Percentiles rank a stretch among this genome's conserved stretches.
Conservation (phyloP, 148 eudicot genomes). For the Polygonum maritimum region DNA sequence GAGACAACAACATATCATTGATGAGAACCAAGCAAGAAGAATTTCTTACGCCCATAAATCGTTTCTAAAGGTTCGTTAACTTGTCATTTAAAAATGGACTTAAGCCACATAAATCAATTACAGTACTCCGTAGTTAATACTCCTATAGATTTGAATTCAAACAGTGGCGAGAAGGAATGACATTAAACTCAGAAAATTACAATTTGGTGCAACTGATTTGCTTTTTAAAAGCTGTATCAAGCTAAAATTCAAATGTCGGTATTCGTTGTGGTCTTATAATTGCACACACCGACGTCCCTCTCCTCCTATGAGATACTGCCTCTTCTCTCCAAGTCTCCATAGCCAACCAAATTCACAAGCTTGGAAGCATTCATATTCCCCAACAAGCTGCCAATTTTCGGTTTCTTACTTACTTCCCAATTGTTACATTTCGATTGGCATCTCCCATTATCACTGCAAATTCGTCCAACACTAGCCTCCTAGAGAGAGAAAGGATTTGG, state of each 20-base stretch:
- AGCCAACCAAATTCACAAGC: not conserved
- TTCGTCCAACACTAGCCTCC: not conserved
- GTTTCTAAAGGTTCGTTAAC: too few relatives aligned
- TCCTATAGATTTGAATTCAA: too few relatives aligned
- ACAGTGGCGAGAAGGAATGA: too few relatives aligned
- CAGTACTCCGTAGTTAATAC: too few relatives aligned
- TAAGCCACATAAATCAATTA: too few relatives aligned
- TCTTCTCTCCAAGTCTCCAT: not conserved
- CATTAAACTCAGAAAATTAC: not conserved
- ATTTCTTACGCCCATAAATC: not conserved
- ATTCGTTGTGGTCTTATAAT: conserved; percentile 7
- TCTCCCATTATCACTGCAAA: not conserved
- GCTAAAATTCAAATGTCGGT: conserved; percentile 9
- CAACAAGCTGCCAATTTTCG: not conserved
- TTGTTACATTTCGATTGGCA: not conserved
- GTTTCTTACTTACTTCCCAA: not conserved
- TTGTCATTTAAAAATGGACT: too few relatives aligned
- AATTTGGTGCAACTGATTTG: not conserved
- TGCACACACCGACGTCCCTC: conserved; percentile 1
- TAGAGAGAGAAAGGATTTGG: not conserved
- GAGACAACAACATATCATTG: not conserved
- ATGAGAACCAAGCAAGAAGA: not conserved
- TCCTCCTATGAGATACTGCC: not conserved
- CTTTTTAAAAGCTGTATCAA: not conserved
- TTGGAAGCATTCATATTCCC: not conserved